Evolutionary conservation across 176 grass and related monocot genomes (phyloP).

Genomic region (barley (Hordeum vulgare)): MorexV3_pseudomolecules_assembly NC_058523.1:513805659-513806158

Average conservation of each 20-base stretch:
- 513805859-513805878: not conserved
- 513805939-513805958: too few species aligned
- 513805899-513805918: not conserved
- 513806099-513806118: too few species aligned
- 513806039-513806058: too few species aligned
- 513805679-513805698: not conserved
- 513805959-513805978: too few species aligned
- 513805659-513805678: not conserved
- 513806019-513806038: too few species aligned
- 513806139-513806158: too few species aligned
- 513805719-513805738: not conserved
- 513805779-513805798: not conserved
- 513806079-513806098: too few species aligned
- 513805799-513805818: not conserved
- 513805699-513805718: not conserved
- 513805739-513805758: not conserved
- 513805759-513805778: not conserved
- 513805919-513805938: too few species aligned
- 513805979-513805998: too few species aligned
- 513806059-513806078: too few species aligned
- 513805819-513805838: not conserved
- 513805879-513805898: not conserved
- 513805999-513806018: too few species aligned
- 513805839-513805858: not conserved
- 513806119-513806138: too few species aligned